These are phyloP conservation scores for Bipolaris oryzae DNA, from an alignment of 2,329 filamentous ascomycete genomes.

Conservation along the genomic window DNA sequence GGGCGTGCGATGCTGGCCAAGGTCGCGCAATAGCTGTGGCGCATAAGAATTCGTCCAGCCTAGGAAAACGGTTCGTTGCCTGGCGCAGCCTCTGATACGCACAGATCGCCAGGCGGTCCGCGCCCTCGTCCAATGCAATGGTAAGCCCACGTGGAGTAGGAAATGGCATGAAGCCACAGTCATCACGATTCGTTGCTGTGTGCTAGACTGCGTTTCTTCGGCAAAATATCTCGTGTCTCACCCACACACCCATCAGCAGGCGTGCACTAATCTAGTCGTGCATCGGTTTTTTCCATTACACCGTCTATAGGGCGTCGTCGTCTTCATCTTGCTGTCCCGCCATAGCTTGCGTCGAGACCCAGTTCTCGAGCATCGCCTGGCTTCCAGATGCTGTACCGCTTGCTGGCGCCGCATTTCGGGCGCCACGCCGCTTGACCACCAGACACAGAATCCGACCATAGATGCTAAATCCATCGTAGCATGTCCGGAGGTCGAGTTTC, in stretches of 20 bases:
- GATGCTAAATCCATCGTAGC: slow-evolving; percentile 94
- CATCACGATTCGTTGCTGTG: slow-evolving; percentile 8
- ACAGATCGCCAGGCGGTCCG: slow-evolving; percentile 17
- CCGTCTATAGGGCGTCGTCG: slow-evolving; percentile 41
- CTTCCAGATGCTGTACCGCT: slow-evolving; percentile 37
- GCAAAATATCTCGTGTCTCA: slow-evolving; percentile 17
- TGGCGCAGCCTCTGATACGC: slow-evolving; percentile 17
- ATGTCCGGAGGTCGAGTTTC: slow-evolving; percentile 82
- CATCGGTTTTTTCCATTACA: neutral
- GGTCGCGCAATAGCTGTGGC: slow-evolving; percentile 10
- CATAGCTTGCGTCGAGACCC: slow-evolving; percentile 52
- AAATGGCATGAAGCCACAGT: slow-evolving; percentile 15
- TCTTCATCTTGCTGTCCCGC: slow-evolving; percentile 43
- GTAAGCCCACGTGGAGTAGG: slow-evolving; percentile 34
- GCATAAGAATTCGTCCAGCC: neutral
- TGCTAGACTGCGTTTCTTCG: slow-evolving; percentile 23
- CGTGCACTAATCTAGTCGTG: neutral
- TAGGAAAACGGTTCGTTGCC: slow-evolving; percentile 17
- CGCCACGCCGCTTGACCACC: slow-evolving; percentile 75
- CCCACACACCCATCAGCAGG: slow-evolving; percentile 14
- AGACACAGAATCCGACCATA: slow-evolving; percentile 92
- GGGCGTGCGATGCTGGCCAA: neutral
- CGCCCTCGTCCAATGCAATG: slow-evolving; percentile 26
- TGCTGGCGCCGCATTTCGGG: slow-evolving; percentile 24
- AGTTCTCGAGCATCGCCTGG: slow-evolving; percentile 51